phyloP scores from a whole-genome alignment of 192 early-diverging fungal genomes.

The Backusella westeae region DNA sequence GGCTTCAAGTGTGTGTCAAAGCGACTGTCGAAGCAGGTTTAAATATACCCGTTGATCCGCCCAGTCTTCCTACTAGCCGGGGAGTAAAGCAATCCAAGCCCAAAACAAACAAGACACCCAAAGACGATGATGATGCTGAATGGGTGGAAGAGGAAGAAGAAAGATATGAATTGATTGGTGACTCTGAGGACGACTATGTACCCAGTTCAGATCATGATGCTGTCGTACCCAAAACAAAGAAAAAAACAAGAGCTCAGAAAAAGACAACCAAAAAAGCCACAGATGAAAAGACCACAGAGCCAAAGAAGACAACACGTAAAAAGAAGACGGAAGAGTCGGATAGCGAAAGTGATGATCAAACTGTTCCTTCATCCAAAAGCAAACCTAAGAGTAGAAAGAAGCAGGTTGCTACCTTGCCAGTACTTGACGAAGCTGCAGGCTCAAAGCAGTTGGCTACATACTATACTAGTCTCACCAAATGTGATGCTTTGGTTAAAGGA shows the following conservation, averaged over 20 bases:
- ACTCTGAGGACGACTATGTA: conserved; percentile 28
- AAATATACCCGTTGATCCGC: not conserved
- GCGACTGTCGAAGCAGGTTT: conserved; percentile 13
- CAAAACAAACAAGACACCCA: not conserved
- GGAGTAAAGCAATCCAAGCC: not conserved
- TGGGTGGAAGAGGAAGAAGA: conserved; percentile 13
- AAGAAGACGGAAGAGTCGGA: not conserved
- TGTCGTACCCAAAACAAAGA: conserved; percentile 1
- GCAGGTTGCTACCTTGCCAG: not conserved
- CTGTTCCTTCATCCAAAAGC: conserved; percentile 10
- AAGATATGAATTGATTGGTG: conserved; percentile 19
- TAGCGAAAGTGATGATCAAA: conserved; percentile 8
- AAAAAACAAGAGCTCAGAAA: not conserved
- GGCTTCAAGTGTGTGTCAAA: conserved; percentile 29
- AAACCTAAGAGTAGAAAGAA: not conserved
- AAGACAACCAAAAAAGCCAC: not conserved
- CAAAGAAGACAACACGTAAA: conserved; percentile 9
- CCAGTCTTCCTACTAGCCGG: not conserved
- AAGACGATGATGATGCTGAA: not conserved
- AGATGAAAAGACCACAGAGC: not conserved
- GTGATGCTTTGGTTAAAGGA: conserved; percentile 9
- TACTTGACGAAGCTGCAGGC: conserved; percentile 1
- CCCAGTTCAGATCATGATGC: conserved; percentile 12
- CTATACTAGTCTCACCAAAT: not conserved
- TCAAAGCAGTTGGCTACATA: not conserved